These are phyloP conservation scores for Populus nigra DNA, from an alignment of 345 rosid genomes.

Conservation along the genomic window DNA sequence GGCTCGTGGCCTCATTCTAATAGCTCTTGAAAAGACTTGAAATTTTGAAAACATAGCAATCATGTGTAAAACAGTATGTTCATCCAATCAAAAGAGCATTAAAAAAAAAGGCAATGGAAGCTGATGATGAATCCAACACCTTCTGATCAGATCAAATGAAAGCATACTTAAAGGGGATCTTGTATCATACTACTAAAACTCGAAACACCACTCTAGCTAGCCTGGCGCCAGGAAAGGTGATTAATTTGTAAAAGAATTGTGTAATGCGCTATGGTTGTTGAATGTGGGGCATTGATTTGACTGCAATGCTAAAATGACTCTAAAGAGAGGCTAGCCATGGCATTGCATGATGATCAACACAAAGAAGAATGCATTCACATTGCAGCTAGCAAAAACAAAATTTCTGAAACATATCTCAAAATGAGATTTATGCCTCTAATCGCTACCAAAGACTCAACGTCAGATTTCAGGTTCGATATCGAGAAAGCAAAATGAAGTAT, in stretches of 20 bases:
- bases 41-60: slow-evolving; percentile 12
- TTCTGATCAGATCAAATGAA: slow-evolving; percentile 27
- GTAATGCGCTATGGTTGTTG: not conserved
- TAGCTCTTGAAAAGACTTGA: slow-evolving; percentile 1
- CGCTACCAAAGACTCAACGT: not conserved
- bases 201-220: not conserved
- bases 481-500: not conserved
- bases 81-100: slow-evolving; percentile 19
- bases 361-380: not conserved
- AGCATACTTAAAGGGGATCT: not conserved
- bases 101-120: slow-evolving; percentile 34
- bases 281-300: not conserved
- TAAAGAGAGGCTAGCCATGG: not conserved
- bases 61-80: slow-evolving; percentile 3
- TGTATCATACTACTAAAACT: not conserved
- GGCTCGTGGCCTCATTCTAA: not conserved
- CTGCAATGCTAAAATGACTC: not conserved
- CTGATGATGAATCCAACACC: slow-evolving; percentile 49
- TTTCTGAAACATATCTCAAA: not conserved
- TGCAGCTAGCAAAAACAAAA: not conserved
- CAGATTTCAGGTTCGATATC: not conserved
- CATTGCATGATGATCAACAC: not conserved
- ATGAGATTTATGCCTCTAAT: too few relatives aligned
- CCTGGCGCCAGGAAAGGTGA: not conserved
- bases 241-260: not conserved